These are phyloP conservation scores for Phlebopus sp. DNA, from an alignment of 1,284 basidiomycete species.

Conservation along the genomic window DNA sequence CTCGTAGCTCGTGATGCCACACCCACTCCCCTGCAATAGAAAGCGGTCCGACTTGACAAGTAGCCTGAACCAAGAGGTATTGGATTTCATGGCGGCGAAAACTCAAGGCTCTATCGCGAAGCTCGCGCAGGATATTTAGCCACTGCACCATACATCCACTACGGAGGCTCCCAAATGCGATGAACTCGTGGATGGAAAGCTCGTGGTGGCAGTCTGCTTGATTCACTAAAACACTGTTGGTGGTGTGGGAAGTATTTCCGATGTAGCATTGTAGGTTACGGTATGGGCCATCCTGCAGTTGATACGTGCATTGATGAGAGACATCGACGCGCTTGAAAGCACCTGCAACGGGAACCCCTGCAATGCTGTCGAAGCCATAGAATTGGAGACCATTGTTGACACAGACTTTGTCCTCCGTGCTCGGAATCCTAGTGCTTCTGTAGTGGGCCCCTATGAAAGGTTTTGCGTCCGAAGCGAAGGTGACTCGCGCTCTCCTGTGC, in stretches of 20 bases:
- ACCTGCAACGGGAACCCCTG: constrained; percentile 1
- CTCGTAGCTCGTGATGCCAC: constrained; percentile 12
- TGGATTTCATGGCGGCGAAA: constrained; percentile 26
- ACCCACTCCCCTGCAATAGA: background rate
- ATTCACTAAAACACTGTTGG: constrained; percentile 29
- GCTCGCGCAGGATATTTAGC: constrained; percentile 31
- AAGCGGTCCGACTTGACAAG: constrained; percentile 30
- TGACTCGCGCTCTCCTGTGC: constrained; percentile 29
- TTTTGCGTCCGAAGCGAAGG: constrained; percentile 40
- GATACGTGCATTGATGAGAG: constrained; percentile 13
- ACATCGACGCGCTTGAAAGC: constrained; percentile 11
- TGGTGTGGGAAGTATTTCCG: constrained; percentile 21
- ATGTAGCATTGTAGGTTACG: constrained; percentile 19
- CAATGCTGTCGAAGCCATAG: constrained; percentile 17
- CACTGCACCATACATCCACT: constrained; percentile 30
- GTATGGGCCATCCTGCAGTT: constrained; percentile 16
- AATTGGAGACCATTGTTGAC: constrained; percentile 37
- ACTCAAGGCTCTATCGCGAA: constrained; percentile 21
- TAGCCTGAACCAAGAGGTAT: constrained; percentile 27
- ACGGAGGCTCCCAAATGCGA: constrained; percentile 28
- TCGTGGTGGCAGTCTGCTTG: constrained; percentile 22
- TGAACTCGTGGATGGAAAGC: constrained; percentile 25
- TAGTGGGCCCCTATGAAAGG: constrained; percentile 42
- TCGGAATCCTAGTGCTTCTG: constrained; percentile 24
- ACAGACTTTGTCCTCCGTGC: constrained; percentile 21